Base-by-base conservation (phyloP, 371 early-diverging fungal species). In the Umbelopsis sp. region DNA sequence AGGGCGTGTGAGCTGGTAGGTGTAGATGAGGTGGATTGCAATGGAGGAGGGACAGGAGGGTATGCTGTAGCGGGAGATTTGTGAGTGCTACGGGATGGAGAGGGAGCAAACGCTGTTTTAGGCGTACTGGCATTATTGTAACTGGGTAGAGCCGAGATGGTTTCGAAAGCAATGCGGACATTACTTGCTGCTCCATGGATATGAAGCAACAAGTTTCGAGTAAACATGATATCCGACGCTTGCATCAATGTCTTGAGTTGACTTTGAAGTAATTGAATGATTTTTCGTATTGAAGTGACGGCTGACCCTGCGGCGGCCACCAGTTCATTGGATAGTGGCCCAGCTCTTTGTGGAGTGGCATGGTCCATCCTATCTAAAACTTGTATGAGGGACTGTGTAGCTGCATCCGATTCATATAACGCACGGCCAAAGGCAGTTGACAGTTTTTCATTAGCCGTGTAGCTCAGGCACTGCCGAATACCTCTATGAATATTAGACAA, bases 161-260 rank as follows among this genome's bases (percentile, higher is more conserved):
- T 74, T 29, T 83, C 78, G 78, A 84, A 86, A 16, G 83, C 81
- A 8, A 81, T 74, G 46, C 86, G 80, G 20, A 85, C 80, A 74
- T 88, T 87, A 0, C 84, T 72, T 0, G 84, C 73, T 0, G 86
- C 84, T 37, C 83, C 81, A 65, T 88, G 83, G 1, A 88, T 69
- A 44, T 73, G 67, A 37, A 79, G 65, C 4, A 88, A 66, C 16
- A 88, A 53, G 50, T 84, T 80, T 41, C 88, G 73, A 51, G 79
- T 74, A 35, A 76, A 69, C 35, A 83, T 81, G 0, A 77, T 69
- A 51, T 88, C 88, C 10, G 80, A 51, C 16, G 45, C 35, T 51
- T 78, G 81, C n/a, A 73, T 70, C 0, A 80, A 63, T 0, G 63
- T 66, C 9, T 79, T 67, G 32, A 76, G 48, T n/a, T 75, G 51